Base-by-base conservation (phyloP, 208 protist species). In the Ichthyophonus hoferi region DNA sequence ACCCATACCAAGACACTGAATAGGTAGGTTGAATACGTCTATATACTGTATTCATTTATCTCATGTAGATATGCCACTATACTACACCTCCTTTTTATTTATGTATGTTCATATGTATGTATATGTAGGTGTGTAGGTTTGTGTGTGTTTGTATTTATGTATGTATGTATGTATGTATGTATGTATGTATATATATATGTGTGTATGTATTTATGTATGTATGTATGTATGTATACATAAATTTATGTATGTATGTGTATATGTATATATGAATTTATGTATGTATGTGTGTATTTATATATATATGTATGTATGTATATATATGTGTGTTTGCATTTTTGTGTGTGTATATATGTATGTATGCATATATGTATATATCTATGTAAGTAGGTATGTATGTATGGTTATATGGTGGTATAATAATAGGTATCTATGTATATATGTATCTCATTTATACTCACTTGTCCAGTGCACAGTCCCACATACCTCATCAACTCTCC, bases 111-210 rank as follows among this genome's bases (percentile, higher is more conserved):
- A 37, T 82, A 37, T 82, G 35, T 37, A 82, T 82, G 35, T 37
- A 93, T 1, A 96, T 94, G 39, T 92, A 97, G 34, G 87, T 97
- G 35, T 96, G 50, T 67, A n/a, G 7, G 50, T 67, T 7, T 67
- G 50, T 67, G 50, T 67, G 50, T 67, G 50, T 67, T 7, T 24
- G 50, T 67, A 24, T 67, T 7, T 67, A 24, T 24, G 50, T 67
- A 24, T 67, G 50, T 67, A 98, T 92, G 88, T 97, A 3, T 96
- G 98, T 82, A 83, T 98, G 79, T 83, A 17, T n/a, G 79, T 83
- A 17, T 83, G 34, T 83, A n/a, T 83, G 35, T 83, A 24, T 7
- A 24, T 24, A 17, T 83, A 17, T 7, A 24, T 67, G 50, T 67
- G 50, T 67, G 50, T 67, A 24, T 67, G 50, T 7, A 24, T 67